phyloP scores from a whole-genome alignment of 192 early-diverging fungal genomes.

The Umbelopsis sp. region DNA sequence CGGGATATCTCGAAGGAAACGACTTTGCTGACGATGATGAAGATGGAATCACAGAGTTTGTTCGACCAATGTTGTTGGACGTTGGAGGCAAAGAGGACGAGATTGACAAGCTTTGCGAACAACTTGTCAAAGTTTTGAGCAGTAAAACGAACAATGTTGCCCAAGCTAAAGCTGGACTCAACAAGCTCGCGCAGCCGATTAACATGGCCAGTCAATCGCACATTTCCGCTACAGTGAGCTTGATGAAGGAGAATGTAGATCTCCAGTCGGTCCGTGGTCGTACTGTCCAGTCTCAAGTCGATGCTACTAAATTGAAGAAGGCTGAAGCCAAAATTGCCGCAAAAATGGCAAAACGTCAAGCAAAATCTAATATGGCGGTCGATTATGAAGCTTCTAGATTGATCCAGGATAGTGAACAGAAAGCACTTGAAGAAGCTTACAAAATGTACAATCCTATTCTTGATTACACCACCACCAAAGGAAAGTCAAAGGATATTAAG shows the following conservation, averaged over 20 bases:
- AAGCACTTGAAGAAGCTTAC: conserved; percentile 69
- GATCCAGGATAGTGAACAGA: conserved; percentile 59
- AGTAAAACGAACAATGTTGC: conserved; percentile 36
- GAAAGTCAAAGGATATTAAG: conserved; percentile 94
- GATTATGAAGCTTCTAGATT: conserved; percentile 74
- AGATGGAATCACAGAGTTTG: conserved; percentile 64
- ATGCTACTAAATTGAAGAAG: conserved; percentile 82
- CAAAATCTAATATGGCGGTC: conserved; percentile 50
- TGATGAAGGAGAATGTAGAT: conserved; percentile 54
- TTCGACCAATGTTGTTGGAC: conserved; percentile 69
- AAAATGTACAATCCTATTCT: conserved; percentile 92
- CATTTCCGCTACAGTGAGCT: conserved; percentile 54
- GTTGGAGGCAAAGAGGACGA: conserved; percentile 61
- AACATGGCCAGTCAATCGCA: conserved; percentile 70
- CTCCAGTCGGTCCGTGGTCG: conserved; percentile 67
- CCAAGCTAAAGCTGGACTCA: conserved; percentile 45
- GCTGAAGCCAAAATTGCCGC: conserved; percentile 90
- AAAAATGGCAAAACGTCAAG: conserved; percentile 85
- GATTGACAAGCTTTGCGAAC: conserved; percentile 69
- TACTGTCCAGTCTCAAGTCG: conserved; percentile 71
- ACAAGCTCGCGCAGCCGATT: conserved; percentile 65
- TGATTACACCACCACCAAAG: conserved; percentile 75
- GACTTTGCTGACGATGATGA: conserved; percentile 54
- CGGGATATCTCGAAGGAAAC: conserved; percentile 69
- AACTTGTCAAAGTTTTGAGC: conserved; percentile 61